Percentiles rank a stretch among this genome's conserved stretches.
Evolutionary conservation across 1,284 basidiomycete species (phyloP).

Genomic region (Rhodotorula mucilaginosa): DNA sequence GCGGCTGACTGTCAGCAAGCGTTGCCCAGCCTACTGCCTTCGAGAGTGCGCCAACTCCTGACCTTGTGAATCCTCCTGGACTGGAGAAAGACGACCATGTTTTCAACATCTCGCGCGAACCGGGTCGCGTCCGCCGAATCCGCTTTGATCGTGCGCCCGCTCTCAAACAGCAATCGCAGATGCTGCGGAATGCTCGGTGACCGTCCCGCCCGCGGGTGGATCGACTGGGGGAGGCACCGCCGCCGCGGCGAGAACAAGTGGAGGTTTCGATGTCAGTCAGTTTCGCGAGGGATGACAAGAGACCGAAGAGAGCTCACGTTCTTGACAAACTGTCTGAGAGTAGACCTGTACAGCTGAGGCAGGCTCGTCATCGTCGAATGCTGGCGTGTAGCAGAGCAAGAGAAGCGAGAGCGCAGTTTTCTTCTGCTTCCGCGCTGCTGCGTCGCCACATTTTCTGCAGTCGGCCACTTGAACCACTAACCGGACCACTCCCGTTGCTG

Average conservation of each 20-base stretch:
- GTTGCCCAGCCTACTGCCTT: neutral
- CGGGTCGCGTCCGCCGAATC: constrained; percentile 5
- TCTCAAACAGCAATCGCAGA: constrained; percentile 32
- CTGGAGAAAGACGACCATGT: constrained; percentile 37
- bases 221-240: constrained; percentile 21
- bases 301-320: constrained; percentile 23
- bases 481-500: too few relatives aligned
- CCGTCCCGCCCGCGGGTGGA: constrained; percentile 27
- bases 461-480: too few relatives aligned
- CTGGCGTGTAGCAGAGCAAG: neutral
- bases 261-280: neutral
- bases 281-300: neutral
- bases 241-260: neutral
- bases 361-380: constrained; percentile 13
- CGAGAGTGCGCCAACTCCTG: neutral
- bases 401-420: neutral
- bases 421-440: neutral
- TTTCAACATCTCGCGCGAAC: constrained; percentile 28
- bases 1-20: neutral
- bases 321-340: constrained; percentile 33
- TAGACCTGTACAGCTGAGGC: constrained; percentile 31
- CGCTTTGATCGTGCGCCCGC: constrained; percentile 14
- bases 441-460: neutral
- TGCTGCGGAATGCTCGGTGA: constrained; percentile 30
- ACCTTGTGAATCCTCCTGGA: constrained; percentile 39